Evolutionary conservation across 495 filamentous ascomycete species (phyloP).

Genomic region (Collariella sp.): DNA sequence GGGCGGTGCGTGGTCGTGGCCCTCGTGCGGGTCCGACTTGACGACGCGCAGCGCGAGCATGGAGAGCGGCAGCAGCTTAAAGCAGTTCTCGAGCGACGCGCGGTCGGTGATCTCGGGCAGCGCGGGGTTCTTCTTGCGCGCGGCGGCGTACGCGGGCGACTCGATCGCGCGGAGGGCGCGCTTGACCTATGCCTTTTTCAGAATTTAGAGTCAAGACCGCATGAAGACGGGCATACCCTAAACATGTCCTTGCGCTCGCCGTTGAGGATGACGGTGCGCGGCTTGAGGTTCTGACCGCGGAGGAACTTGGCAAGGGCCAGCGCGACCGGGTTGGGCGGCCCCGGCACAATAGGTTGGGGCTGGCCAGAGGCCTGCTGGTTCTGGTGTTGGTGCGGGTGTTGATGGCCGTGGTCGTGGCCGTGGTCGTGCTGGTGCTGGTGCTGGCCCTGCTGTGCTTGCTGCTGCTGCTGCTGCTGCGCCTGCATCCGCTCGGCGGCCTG

Average conservation of each 20-base stretch:
- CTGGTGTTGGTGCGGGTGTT: conserved; percentile 51
- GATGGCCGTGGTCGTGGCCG: conserved; percentile 48
- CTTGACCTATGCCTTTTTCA: conserved; percentile 61
- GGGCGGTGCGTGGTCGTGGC: conserved; percentile 52
- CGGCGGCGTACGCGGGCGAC: conserved; percentile 80
- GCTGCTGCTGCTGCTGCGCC: conserved; percentile 57
- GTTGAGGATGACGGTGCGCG: conserved; percentile 84
- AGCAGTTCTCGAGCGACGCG: conserved; percentile 77
- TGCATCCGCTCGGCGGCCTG: conserved; percentile 55
- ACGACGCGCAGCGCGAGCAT: conserved; percentile 84
- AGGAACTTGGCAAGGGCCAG: conserved; percentile 87
- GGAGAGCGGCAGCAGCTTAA: conserved; percentile 94
- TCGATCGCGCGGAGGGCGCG: conserved; percentile 88
- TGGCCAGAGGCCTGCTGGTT: conserved; percentile 46
- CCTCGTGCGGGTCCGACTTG: conserved; percentile 68
- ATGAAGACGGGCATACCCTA: conserved; percentile 50
- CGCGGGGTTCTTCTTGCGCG: conserved; percentile 76
- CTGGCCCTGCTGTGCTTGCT: conserved; percentile 43
- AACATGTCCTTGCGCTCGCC: conserved; percentile 99
- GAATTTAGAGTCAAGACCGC: neutral
- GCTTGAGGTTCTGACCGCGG: conserved; percentile 75
- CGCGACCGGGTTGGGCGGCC: conserved; percentile 78
- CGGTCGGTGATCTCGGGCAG: conserved; percentile 83
- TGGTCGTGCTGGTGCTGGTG: conserved; percentile 30
- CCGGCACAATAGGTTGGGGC: conserved; percentile 53